Conservation (phyloP, 2,329 filamentous ascomycete species). For the Pseudovirgaria hyperparasitica region DNA sequence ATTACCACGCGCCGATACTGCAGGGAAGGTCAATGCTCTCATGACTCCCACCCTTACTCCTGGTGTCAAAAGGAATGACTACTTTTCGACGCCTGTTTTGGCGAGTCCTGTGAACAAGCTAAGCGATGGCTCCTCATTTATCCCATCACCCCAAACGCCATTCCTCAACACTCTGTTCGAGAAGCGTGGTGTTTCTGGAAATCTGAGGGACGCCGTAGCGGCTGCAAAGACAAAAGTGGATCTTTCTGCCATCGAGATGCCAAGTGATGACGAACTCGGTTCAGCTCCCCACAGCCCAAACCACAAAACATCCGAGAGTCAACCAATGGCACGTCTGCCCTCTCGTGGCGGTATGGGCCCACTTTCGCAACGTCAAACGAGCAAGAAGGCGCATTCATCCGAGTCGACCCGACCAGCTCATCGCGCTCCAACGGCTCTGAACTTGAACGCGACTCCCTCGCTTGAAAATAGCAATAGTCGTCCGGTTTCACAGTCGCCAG, state of each 20-base stretch:
- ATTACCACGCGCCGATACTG: too few relatives aligned
- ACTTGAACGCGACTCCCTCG: constrained; percentile 7
- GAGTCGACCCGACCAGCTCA: constrained; percentile 6
- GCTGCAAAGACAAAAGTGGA: constrained; percentile 23
- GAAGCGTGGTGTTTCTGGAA: constrained; percentile 29
- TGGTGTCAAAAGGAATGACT: too few relatives aligned
- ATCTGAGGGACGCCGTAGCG: constrained; percentile 23
- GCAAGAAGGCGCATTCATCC: constrained; percentile 16
- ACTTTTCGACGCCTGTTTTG: background rate
- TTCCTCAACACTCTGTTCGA: constrained; percentile 26
- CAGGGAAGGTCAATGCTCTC: too few relatives aligned
- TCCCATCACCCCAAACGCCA: constrained; percentile 27
- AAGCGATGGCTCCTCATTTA: constrained; percentile 15
- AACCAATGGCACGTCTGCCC: constrained; percentile 19
- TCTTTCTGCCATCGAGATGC: constrained; percentile 18
- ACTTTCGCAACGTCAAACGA: constrained; percentile 15
- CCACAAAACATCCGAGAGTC: constrained; percentile 6
- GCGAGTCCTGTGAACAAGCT: background rate
- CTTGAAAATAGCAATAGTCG: constrained; percentile 9
- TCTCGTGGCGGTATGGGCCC: constrained; percentile 12
- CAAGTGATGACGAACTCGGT: constrained; percentile 21
- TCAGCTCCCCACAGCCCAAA: constrained; percentile 17
- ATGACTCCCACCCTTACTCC: too few relatives aligned
- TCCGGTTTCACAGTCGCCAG: constrained; percentile 18
- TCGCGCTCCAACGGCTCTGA: constrained; percentile 13